Conservation (phyloP, 2,329 filamentous ascomycete species). For the Colletotrichum truncatum region DNA sequence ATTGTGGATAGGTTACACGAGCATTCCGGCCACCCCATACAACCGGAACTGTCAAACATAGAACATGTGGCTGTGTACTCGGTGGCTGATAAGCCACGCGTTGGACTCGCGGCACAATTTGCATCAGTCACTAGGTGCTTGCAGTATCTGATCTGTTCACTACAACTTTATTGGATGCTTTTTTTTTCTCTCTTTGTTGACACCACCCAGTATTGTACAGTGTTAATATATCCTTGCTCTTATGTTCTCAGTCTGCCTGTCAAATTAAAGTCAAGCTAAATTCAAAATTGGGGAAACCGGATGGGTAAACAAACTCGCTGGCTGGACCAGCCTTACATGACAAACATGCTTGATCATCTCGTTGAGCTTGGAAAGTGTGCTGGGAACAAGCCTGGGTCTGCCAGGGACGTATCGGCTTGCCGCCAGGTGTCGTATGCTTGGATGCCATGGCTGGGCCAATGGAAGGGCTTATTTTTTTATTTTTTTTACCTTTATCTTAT, state of each 20-base stretch:
- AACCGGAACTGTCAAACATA: neutral
- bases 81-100: conserved; percentile 16
- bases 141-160: neutral
- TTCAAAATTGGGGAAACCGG: neutral
- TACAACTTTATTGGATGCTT: no score
- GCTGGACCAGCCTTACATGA: neutral
- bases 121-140: neutral
- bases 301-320: conserved; percentile 15
- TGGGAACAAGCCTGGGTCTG: conserved; percentile 15
- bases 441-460: neutral
- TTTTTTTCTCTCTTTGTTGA: no score
- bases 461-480: neutral
- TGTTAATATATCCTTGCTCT: neutral
- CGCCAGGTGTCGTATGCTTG: neutral
- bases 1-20: neutral
- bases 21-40: no score
- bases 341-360: conserved; percentile 6
- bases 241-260: neutral
- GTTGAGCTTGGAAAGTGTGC: neutral
- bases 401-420: conserved; percentile 10
- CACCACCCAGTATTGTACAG: neutral
- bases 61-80: neutral
- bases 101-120: neutral
- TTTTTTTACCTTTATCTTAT: neutral
- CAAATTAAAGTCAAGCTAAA: conserved; percentile 11